A percentile compares a stretch with the other conserved stretches of the same genome.
Evolutionary conservation across 352 stramenopile species (phyloP).

Genomic region (Thalassiosira hispida): DNA sequence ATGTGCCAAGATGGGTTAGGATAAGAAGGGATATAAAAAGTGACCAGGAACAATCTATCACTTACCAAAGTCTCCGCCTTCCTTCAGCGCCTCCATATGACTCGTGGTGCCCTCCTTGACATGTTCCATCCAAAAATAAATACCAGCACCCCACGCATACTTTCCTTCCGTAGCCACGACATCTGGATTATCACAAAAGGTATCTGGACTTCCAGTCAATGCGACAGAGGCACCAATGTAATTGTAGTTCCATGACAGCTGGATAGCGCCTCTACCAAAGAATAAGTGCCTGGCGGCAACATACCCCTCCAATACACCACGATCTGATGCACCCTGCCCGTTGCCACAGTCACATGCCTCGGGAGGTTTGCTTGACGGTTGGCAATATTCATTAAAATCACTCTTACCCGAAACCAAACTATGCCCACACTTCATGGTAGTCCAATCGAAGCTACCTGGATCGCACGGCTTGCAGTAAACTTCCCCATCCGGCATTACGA

Average conservation of each 20-base stretch:
- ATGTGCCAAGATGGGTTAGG: too few species aligned
- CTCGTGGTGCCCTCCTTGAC: slow-evolving; percentile 42
- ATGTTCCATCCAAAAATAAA: slow-evolving; percentile 56
- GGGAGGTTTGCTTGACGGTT: slow-evolving; percentile 25
- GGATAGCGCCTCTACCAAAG: slow-evolving; percentile 42
- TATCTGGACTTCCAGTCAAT: slow-evolving; percentile 38
- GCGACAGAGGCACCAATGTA: slow-evolving; percentile 40
- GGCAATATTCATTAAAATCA: slow-evolving; percentile 48
- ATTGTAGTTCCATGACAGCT: slow-evolving; percentile 52
- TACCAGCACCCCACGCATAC: slow-evolving; percentile 43
- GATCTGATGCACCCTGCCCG: slow-evolving; percentile 9
- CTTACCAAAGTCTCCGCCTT: slow-evolving; percentile 41
- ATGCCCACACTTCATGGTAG: slow-evolving; percentile 15
- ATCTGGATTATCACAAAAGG: slow-evolving; percentile 45
- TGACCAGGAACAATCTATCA: too few species aligned
- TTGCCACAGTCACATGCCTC: slow-evolving; percentile 38
- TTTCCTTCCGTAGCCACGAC: slow-evolving; percentile 37
- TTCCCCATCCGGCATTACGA: slow-evolving; percentile 13
- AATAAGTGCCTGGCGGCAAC: slow-evolving; percentile 37
- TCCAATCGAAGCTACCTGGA: slow-evolving; percentile 40
- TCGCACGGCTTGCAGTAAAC: slow-evolving; percentile 52
- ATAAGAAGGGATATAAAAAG: too few species aligned
- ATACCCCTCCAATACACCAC: slow-evolving; percentile 35
- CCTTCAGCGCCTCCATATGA: slow-evolving; percentile 32
- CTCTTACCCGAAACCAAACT: slow-evolving; percentile 18